These are phyloP conservation scores for Sarcodon sp. DNA, from an alignment of 768 basidiomycete genomes.

Conservation along the genomic window DNA sequence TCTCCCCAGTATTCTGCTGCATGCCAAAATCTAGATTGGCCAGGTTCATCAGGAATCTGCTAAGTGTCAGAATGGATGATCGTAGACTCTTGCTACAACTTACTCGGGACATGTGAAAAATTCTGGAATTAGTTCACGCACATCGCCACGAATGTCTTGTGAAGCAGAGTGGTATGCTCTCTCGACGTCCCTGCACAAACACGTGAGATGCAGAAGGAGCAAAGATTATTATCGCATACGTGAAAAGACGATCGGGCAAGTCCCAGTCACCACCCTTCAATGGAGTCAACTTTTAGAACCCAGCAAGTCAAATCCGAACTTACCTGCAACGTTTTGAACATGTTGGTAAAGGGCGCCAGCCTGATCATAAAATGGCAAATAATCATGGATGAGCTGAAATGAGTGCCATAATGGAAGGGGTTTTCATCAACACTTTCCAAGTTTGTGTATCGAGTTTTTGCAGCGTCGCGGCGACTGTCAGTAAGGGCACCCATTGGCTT, in stretches of 20 bases:
- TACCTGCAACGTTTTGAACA: constrained; percentile 84
- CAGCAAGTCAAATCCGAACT: constrained; percentile 4
- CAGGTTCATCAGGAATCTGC: constrained; percentile 73
- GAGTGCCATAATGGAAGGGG: constrained; percentile 90
- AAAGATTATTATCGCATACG: constrained; percentile 22
- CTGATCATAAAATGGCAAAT: constrained; percentile 91
- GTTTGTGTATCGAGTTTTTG: constrained; percentile 60
- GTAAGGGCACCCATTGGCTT: constrained; percentile 90
- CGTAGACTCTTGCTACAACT: constrained; percentile 8
- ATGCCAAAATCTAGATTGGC: constrained; percentile 71
- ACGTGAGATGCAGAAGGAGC: constrained; percentile 3
- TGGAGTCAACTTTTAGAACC: not conserved
- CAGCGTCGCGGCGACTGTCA: constrained; percentile 58
- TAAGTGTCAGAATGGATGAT: not conserved
- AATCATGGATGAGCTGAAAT: constrained; percentile 96
- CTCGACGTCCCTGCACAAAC: constrained; percentile 48
- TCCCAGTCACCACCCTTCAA: constrained; percentile 89
- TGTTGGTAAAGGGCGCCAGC: constrained; percentile 81
- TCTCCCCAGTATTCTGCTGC: constrained; percentile 60
- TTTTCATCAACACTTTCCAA: constrained; percentile 71
- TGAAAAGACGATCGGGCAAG: constrained; percentile 77
- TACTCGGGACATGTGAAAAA: constrained; percentile 80
- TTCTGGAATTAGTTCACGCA: constrained; percentile 86
- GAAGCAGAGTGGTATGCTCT: constrained; percentile 80
- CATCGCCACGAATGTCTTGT: constrained; percentile 78